Evolutionary conservation across 2,329 filamentous ascomycete genomes (phyloP).

Genomic region (Lachnellula arida): DNA sequence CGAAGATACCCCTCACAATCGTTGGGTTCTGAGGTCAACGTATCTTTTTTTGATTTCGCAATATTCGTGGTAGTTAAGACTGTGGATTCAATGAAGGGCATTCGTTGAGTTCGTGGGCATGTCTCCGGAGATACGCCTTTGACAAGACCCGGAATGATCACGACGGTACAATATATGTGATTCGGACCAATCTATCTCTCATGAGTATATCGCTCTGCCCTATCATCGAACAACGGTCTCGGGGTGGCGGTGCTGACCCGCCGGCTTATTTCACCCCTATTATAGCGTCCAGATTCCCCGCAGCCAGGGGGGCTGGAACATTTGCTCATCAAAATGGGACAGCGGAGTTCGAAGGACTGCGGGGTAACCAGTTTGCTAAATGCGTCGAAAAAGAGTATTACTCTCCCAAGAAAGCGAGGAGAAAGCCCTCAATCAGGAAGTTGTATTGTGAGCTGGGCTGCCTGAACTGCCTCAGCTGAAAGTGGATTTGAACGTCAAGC

Average conservation of each 20-base stretch:
- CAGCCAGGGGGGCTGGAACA: not conserved
- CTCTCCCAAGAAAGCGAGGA: not conserved
- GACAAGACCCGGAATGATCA: too few species aligned
- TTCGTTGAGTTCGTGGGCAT: too few species aligned
- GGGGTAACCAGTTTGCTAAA: not conserved
- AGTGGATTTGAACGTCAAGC: not conserved
- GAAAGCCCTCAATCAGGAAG: not conserved
- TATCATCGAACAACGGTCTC: not conserved
- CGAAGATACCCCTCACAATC: not conserved
- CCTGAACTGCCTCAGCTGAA: not conserved
- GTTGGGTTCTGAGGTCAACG: not conserved
- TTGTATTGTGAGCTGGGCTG: not conserved
- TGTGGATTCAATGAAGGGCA: too few species aligned
- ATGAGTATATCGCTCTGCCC: not conserved
- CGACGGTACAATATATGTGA: not conserved
- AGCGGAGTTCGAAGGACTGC: not conserved
- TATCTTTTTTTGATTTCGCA: not conserved
- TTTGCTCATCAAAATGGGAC: not conserved
- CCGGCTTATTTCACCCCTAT: not conserved
- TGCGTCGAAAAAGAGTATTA: not conserved
- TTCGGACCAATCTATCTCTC: not conserved
- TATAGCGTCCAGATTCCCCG: not conserved
- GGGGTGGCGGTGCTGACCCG: not conserved
- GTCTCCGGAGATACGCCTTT: too few species aligned
- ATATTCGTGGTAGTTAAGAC: too few species aligned